Percentiles rank a stretch among this genome's conserved stretches.
These are phyloP conservation scores for Scopulariopsis brevicaulis DNA, from an alignment of 2,329 filamentous ascomycete genomes.

Conservation along the genomic window DNA sequence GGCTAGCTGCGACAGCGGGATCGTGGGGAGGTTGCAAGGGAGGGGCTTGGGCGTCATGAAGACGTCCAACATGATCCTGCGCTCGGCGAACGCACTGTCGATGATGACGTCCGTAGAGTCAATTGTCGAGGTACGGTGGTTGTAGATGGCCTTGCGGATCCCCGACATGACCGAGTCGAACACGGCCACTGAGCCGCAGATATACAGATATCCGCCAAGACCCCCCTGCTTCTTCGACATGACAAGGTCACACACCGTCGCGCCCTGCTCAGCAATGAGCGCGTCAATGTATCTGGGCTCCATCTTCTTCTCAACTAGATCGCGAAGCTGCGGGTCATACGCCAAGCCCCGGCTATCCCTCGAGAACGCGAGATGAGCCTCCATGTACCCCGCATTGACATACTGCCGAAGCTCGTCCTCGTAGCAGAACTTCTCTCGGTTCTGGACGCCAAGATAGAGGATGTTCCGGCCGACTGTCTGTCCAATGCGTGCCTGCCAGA, in stretches of 20 bases:
- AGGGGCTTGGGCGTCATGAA: conserved; percentile 44
- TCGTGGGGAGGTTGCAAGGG: conserved; percentile 35
- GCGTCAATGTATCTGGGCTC: conserved; percentile 39
- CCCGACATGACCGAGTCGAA: conserved; percentile 42
- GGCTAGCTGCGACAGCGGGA: conserved; percentile 36
- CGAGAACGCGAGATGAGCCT: conserved; percentile 41
- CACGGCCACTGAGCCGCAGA: conserved; percentile 17
- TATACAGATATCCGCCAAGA: conserved; percentile 21
- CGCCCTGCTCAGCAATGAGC: conserved; percentile 37
- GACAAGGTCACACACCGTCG: conserved; percentile 38
- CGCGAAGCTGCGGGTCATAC: conserved; percentile 25
- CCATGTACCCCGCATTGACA: conserved; percentile 34
- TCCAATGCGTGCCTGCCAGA: conserved; percentile 36
- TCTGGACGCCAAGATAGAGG: conserved; percentile 40
- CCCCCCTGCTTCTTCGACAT: conserved; percentile 46
- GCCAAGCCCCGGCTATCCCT: conserved; percentile 33
- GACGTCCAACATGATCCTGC: conserved; percentile 44
- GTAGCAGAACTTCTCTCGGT: conserved; percentile 38
- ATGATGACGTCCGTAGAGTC: conserved; percentile 37
- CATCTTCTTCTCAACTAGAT: conserved; percentile 36
- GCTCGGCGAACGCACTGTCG: conserved; percentile 40
- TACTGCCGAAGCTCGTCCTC: conserved; percentile 33
- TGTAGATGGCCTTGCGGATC: conserved; percentile 43
- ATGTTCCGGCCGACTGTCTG: conserved; percentile 30
- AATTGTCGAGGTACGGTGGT: conserved; percentile 37